Base-by-base conservation (phyloP, 768 basidiomycete genomes). In the Pisolithus orientalis region DNA sequence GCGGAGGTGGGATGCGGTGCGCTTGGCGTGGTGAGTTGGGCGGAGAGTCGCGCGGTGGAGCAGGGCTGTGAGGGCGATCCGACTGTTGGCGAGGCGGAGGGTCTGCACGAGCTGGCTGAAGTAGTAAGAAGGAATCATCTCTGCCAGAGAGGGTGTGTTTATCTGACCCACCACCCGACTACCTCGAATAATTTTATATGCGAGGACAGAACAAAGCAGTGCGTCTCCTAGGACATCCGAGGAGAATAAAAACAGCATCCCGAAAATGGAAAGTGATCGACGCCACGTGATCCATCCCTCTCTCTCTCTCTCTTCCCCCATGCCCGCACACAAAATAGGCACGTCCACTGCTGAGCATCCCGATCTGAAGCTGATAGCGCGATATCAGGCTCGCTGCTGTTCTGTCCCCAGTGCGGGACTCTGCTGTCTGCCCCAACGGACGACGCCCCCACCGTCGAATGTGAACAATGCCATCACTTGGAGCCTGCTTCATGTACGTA, bases 321-420 rank as follows among this genome's bases (percentile, higher is more conserved):
- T 57, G 16, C 60, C 60, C n/a, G 74, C 77, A 27, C 71, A 78
- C 60, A 78, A 78, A 64, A 76, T 80, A 44, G 79, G 78, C 72
- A 53, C 49, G 75, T 62, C 25, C 31, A 40, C 29, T 28, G 9
- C 24, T 47, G 5, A 49, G 28, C 27, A 37, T 27, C 25, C 8
- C 25, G 32, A 49, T 38, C 16, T 40, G 13, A 37, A 50, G 9
- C 7, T n/a, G 16, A 40, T 34, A 47, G 14, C 43, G 53, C 44
- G 44, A 25, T 37, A 49, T 11, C 61, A 87, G 96, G 95, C 49
- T 94, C 94, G 1, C 75, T 98, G 25, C 74, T 98, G 39, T 98
- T 99, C 72, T 99, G 96, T 71, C 91, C 92, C 1, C 76, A 83
- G 53, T 99, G 96, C 59, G 93, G 93, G 13, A 95, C 91, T 1